Percentiles rank a stretch among this genome's conserved stretches.
Conservation (phyloP, 139 green algal genomes). For the Picochlorum sp. region DNA sequence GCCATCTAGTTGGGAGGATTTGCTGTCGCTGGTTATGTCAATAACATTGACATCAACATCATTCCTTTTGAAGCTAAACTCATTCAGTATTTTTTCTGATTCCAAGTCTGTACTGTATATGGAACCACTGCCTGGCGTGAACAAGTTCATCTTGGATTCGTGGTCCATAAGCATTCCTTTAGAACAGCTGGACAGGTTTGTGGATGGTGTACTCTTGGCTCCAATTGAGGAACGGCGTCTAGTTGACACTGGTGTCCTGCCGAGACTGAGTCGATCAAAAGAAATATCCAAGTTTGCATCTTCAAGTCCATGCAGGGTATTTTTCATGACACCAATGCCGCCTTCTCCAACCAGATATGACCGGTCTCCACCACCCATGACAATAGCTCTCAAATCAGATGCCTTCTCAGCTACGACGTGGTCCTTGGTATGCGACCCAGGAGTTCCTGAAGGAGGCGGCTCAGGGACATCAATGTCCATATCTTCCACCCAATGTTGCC, state of each 20-base stretch:
- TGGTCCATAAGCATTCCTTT: constrained; percentile 56
- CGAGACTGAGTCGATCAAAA: constrained; percentile 21
- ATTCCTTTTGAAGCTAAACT: constrained; percentile 87
- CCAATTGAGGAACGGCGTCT: neutral
- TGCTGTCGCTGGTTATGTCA: constrained; percentile 72
- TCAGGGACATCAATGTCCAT: constrained; percentile 26
- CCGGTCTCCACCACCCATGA: constrained; percentile 55
- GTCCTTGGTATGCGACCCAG: constrained; percentile 22
- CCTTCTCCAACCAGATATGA: constrained; percentile 66
- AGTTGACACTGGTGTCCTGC: neutral
- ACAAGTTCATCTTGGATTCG: constrained; percentile 84
- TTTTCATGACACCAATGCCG: constrained; percentile 81
- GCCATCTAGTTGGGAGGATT: constrained; percentile 57
- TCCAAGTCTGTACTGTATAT: constrained; percentile 64
- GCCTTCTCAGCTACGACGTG: constrained; percentile 19
- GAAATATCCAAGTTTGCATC: constrained; percentile 26
- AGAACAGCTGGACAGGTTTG: constrained; percentile 12
- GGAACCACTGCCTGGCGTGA: constrained; percentile 46
- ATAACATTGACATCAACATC: constrained; percentile 60
- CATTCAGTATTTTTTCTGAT: constrained; percentile 59
- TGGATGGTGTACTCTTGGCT: neutral
- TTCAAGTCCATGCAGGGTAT: constrained; percentile 65
- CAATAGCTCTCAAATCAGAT: constrained; percentile 29
- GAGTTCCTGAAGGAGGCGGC: constrained; percentile 22
- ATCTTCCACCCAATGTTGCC: constrained; percentile 35